These are phyloP conservation scores for Trichoderma sp. DNA, from an alignment of 2,329 filamentous ascomycete genomes.

Conservation along the genomic window DNA sequence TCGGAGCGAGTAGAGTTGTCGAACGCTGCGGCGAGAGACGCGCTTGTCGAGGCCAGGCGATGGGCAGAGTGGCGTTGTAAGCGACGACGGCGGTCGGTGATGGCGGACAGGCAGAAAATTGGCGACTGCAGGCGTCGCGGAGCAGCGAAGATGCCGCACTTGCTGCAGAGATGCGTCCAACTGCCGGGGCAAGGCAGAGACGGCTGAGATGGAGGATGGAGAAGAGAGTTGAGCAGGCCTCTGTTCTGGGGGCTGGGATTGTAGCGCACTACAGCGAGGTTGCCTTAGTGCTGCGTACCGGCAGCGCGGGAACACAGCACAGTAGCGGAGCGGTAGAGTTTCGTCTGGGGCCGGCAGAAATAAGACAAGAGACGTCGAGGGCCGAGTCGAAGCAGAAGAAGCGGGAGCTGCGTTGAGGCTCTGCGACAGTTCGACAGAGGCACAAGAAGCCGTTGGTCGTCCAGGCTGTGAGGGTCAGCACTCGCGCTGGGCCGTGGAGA, in stretches of 20 bases:
- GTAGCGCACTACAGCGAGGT: conserved; percentile 15
- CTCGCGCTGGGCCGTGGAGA: conserved; percentile 29
- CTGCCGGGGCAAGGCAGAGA: not conserved
- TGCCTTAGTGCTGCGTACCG: conserved; percentile 17
- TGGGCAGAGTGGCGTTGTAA: conserved; percentile 1
- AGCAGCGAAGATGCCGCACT: conserved; percentile 8
- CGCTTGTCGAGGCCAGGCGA: conserved; percentile 6
- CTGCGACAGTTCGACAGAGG: not conserved
- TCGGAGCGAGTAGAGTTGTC: not conserved
- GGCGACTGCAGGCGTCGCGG: conserved; percentile 9
- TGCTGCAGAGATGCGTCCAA: not conserved
- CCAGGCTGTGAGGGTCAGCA: conserved; percentile 24
- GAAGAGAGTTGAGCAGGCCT: conserved; percentile 4
- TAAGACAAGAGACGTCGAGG: not conserved
- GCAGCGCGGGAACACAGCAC: conserved; percentile 20
- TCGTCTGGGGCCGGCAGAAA: not conserved
- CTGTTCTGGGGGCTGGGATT: conserved; percentile 15
- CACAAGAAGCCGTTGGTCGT: conserved; percentile 21
- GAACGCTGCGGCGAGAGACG: conserved; percentile 4
- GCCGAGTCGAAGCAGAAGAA: not conserved
- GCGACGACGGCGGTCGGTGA: conserved; percentile 15
- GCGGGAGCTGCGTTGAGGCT: not conserved
- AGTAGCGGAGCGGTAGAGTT: conserved; percentile 2
- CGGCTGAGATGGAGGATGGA: conserved; percentile 6
- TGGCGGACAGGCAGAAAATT: conserved; percentile 1